Evolutionary conservation across 108 stramenopile genomes (phyloP), one percentile per base, ranked within the genome.

Genomic region (Chaetoceros muelleri): DNA sequence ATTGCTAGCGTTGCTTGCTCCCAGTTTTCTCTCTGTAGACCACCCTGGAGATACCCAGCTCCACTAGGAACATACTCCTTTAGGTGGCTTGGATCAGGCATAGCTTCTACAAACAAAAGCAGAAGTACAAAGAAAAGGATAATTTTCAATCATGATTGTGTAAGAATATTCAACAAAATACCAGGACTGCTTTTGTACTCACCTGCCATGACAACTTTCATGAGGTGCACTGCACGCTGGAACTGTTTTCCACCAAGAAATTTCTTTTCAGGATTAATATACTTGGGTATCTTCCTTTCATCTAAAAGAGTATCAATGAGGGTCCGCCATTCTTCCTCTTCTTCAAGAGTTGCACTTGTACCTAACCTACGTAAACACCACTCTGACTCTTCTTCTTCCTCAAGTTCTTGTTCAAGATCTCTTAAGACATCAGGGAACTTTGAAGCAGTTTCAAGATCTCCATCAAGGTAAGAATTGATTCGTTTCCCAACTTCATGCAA

Each of bases 241-340:
- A 78, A 70, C 48, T 86, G 84, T 47, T 86, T 86, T 10, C 84
- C 84, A 21, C 84, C 84, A 10, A 86, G 71, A 49, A 78, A 86
- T 34, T 55, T 74, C 45, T 69, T 65, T 20, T 79, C 65, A 0
- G 75, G 53, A 46, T 67, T 48, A 30, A 85, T 65, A 49, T 72
- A 44, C 22, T 65, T 53, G 2, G 81, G 79, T 24, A 65, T 55
- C 13, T 19, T 40, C 10, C 58, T 63, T 28, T 78, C 68, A 3
- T 58, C 61, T 28, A 69, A 30, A 53, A 81, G 55, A 0, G n/a
- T 31, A 0, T 60, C 49, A 28, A 81, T 73, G n/a, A 61, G 65
- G 28, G 69, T 63, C 7, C 84, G 69, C 81, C 81, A 82, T 0
- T 59, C 28, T 24, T 82, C 68, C 55, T 86, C 84, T 3, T 69